Base-by-base conservation (phyloP, 2,329 filamentous ascomycete species). In the Verruconis gallopava region DNA sequence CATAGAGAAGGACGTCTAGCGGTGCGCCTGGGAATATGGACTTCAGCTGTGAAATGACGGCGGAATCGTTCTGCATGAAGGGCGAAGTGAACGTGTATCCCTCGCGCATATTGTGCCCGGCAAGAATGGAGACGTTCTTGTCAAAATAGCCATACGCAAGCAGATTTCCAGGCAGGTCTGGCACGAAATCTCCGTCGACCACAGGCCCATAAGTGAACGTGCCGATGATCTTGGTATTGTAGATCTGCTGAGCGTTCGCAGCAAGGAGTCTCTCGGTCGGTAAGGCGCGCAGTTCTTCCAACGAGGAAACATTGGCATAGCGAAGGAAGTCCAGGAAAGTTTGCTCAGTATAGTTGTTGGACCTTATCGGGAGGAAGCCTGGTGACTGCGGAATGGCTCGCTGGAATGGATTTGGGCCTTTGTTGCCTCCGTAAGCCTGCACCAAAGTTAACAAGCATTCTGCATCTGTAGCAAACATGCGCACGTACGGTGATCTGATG, bases 71-170 rank as follows among this genome's bases (percentile, higher is more conserved):
- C 19, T 53, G 48, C 42, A 62, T 51, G 43, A 53, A 60, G 0
- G 61, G 58, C 3, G 57, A 53, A 1, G 65, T 65, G 51, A 69
- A 69, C 3, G 62, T 51, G 1, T 63, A 48, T 28, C 65, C 66
- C 51, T 70, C 67, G 38, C 65, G 49, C 2, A 59, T 50, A 40
- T 68, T 69, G 51, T 69, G 64, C 15, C 58, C 58, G 6, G 55
- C 54, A 52, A 63, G 56, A 11, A 63, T 47, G 1, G 49, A 47
- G 5, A 63, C 48, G 6, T 50, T 43, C 33, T 59, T 55, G 45
- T 60, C 53, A 44, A 61, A 64, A 17, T 55, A 51, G 12, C 59
- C 58, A 42, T 57, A 53, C 5, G 54, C 53, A 17, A 63, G 55
- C 18, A 63, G 54, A 33, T 55, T 53, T 5, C 46, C 37, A 5